Conservation (phyloP, 208 protist species). For the Leishmania gerbilli region DNA sequence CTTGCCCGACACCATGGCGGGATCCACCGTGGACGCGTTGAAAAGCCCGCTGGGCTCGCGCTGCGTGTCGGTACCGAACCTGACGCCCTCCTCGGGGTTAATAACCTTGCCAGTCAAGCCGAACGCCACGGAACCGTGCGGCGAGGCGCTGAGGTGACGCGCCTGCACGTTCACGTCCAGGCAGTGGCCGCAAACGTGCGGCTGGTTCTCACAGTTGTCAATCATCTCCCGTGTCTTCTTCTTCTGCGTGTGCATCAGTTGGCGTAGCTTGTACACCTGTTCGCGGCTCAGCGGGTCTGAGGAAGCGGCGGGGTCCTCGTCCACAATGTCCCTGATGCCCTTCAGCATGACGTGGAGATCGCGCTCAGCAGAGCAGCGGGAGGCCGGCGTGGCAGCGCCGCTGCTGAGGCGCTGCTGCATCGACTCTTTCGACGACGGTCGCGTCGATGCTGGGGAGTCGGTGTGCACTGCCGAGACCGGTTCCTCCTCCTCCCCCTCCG, state of each 20-base stretch:
- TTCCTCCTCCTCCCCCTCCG: slow-evolving; percentile 35
- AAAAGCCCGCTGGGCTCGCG: slow-evolving; percentile 50
- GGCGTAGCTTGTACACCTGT: slow-evolving; percentile 59
- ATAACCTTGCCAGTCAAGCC: slow-evolving; percentile 56
- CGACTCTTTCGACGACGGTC: slow-evolving; percentile 20
- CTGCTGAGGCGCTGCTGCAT: slow-evolving; percentile 37
- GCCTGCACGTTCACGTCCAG: slow-evolving; percentile 73
- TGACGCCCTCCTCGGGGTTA: slow-evolving; percentile 58
- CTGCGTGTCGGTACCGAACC: slow-evolving; percentile 38
- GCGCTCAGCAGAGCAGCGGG: slow-evolving; percentile 61
- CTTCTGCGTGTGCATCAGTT: slow-evolving; percentile 70
- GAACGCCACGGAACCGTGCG: slow-evolving; percentile 49
- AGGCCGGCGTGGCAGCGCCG: slow-evolving; percentile 36
- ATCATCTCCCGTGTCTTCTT: slow-evolving; percentile 63
- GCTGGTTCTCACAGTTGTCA: slow-evolving; percentile 54
- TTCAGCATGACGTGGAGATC: slow-evolving; percentile 57
- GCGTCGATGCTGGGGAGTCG: slow-evolving; percentile 27
- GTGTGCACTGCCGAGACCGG: slow-evolving; percentile 9
- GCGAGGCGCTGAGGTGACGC: slow-evolving; percentile 46
- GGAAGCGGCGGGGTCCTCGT: slow-evolving; percentile 25
- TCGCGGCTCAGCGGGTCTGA: slow-evolving; percentile 42
- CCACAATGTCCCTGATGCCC: slow-evolving; percentile 63
- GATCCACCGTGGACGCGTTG: slow-evolving; percentile 34
- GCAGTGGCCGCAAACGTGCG: slow-evolving; percentile 74
- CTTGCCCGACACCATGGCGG: slow-evolving; percentile 31